Conservation (phyloP, 768 basidiomycete genomes). For the Crassisporium funariophilum region DNA sequence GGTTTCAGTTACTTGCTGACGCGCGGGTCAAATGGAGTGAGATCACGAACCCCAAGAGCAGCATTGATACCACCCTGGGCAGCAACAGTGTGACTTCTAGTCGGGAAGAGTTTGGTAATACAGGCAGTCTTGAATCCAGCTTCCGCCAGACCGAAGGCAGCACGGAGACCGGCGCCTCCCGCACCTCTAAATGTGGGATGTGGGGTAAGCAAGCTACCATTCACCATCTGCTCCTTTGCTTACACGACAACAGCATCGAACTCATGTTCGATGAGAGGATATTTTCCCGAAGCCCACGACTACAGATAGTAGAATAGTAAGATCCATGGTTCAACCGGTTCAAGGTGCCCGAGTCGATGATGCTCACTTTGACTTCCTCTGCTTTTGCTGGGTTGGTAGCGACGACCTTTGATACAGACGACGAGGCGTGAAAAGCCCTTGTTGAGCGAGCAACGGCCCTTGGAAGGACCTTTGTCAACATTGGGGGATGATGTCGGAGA, state of each 20-base stretch:
- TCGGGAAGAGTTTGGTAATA: conserved; percentile 98
- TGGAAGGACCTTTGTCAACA: conserved; percentile 69
- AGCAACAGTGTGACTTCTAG: conserved; percentile 97
- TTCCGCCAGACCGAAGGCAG: conserved; percentile 97
- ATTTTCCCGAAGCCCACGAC: conserved; percentile 85
- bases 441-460: conserved; percentile 51
- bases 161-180: conserved; percentile 96
- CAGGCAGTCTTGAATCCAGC: conserved; percentile 99
- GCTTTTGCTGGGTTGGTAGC: conserved; percentile 79
- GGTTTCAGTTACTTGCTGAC: conserved; percentile 8
- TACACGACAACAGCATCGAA: conserved; percentile 99
- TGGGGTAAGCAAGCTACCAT: conserved; percentile 9
- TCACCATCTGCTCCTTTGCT: no score
- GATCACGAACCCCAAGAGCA: conserved; percentile 79
- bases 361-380: conserved; percentile 73
- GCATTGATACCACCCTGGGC: conserved; percentile 99
- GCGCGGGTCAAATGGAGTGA: conserved; percentile 4
- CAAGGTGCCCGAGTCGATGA: conserved; percentile 9
- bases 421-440: conserved; percentile 69
- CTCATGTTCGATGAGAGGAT: conserved; percentile 97
- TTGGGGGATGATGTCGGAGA: conserved; percentile 35
- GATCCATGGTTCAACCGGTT: conserved; percentile 8
- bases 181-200: conserved; percentile 75
- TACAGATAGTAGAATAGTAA: conserved; percentile 34
- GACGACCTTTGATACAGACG: conserved; percentile 59